phyloP scores from a whole-genome alignment of 2,329 filamentous ascomycete genomes.

The Cytospora schulzeri region DNA sequence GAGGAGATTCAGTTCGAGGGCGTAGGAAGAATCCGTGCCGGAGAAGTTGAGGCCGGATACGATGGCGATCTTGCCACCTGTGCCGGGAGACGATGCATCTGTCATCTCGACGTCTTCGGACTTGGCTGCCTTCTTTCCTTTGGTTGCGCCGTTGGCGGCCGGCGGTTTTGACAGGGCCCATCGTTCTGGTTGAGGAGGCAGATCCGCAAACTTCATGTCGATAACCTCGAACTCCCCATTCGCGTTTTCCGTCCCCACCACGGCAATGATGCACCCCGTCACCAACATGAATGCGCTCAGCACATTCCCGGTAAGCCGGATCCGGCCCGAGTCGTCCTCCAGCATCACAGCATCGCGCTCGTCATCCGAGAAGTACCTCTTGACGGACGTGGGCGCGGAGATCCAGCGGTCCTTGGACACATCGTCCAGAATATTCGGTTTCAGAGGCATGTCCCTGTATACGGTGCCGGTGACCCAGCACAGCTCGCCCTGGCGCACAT shows the following conservation, averaged over 20 bases:
- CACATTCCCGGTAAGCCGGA: slow-evolving; percentile 73
- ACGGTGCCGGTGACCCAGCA: slow-evolving; percentile 95
- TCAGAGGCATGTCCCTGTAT: slow-evolving; percentile 95
- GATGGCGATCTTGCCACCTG: slow-evolving; percentile 69
- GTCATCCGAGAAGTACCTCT: slow-evolving; percentile 72
- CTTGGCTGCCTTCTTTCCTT: slow-evolving; percentile 41
- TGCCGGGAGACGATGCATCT: slow-evolving; percentile 39
- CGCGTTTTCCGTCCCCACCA: slow-evolving; percentile 89
- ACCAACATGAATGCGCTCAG: slow-evolving; percentile 74
- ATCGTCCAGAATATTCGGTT: slow-evolving; percentile 94
- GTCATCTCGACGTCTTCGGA: slow-evolving; percentile 63
- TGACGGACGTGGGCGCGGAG: slow-evolving; percentile 73
- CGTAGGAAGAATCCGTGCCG: slow-evolving; percentile 70
- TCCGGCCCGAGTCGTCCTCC: slow-evolving; percentile 91
- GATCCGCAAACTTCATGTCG: slow-evolving; percentile 84
- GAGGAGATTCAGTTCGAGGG: slow-evolving; percentile 74
- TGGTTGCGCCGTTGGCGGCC: slow-evolving; percentile 35
- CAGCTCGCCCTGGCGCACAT: slow-evolving; percentile 91
- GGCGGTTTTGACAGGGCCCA: slow-evolving; percentile 68
- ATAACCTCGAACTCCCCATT: slow-evolving; percentile 92
- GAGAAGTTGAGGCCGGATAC: slow-evolving; percentile 87
- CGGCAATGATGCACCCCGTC: slow-evolving; percentile 92
- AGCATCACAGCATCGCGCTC: slow-evolving; percentile 74
- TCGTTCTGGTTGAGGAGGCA: slow-evolving; percentile 78
- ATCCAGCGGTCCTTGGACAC: slow-evolving; percentile 95